Conservation (phyloP, 73 alveolate species). For the Blepharisma japonicum region DNA sequence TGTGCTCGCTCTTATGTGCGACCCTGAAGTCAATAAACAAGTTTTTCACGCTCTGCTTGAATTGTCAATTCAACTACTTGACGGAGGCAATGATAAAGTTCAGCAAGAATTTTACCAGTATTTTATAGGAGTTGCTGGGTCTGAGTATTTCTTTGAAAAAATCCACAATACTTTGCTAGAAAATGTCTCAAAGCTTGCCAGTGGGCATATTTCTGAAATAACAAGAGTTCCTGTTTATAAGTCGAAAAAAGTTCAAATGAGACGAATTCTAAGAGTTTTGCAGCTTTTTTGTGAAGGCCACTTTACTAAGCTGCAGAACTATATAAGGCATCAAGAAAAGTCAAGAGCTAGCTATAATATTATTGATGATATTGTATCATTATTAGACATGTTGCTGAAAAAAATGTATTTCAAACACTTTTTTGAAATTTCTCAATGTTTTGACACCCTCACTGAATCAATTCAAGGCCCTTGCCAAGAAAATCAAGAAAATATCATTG, state of each 20-base stretch:
- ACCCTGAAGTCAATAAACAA: conserved; percentile 43
- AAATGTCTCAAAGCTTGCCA: conserved; percentile 29
- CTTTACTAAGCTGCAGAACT: conserved; percentile 38
- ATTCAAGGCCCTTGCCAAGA: conserved; percentile 62
- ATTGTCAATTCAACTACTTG: conserved; percentile 35
- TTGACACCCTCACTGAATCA: conserved; percentile 53
- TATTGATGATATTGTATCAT: conserved; percentile 42
- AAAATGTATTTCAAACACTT: conserved; percentile 13
- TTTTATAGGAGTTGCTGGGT: conserved; percentile 36
- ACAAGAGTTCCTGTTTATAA: conserved; percentile 30
- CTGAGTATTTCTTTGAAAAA: conserved; percentile 46
- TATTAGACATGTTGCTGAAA: conserved; percentile 32
- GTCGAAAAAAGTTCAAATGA: conserved; percentile 32
- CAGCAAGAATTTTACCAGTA: conserved; percentile 48
- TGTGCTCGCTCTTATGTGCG: conserved; percentile 41
- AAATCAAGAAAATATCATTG: conserved; percentile 47
- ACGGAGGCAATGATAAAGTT: conserved; percentile 52
- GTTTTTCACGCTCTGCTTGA: conserved; percentile 37
- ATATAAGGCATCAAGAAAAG: conserved; percentile 47
- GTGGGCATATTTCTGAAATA: conserved; percentile 22
- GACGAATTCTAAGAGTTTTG: conserved; percentile 33
- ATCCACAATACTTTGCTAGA: conserved; percentile 34
- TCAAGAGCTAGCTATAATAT: conserved; percentile 46
- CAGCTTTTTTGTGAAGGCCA: conserved; percentile 55
- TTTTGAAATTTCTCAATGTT: conserved; percentile 45